Conservation (phyloP, 1,284 basidiomycete genomes). For the Puccinia triticina region DNA sequence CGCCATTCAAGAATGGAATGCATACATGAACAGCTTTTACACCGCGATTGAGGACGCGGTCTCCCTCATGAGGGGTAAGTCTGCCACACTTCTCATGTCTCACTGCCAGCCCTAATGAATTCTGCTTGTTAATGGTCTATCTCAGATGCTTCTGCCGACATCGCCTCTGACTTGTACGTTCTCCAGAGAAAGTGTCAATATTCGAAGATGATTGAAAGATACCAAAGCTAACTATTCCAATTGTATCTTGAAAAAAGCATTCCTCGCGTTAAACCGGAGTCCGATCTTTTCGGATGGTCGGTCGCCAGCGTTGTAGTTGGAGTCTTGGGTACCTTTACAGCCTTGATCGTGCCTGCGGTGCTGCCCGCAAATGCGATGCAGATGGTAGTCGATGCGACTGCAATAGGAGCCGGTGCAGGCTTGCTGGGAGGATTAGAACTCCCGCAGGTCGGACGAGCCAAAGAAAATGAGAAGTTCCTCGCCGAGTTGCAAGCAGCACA, state of each 20-base stretch:
- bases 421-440: conserved; percentile 16
- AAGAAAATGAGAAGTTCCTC: not conserved
- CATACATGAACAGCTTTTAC: conserved; percentile 51
- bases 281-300: conserved; percentile 43
- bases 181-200: not conserved
- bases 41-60: conserved; percentile 44
- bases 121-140: not conserved
- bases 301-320: conserved; percentile 45
- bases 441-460: not conserved
- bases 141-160: conserved; percentile 41
- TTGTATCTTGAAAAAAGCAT: conserved; percentile 17
- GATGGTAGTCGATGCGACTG: conserved; percentile 35
- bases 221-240: not conserved
- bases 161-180: conserved; percentile 49
- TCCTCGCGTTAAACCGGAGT: not conserved
- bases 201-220: not conserved
- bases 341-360: conserved; percentile 26
- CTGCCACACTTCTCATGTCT: not conserved
- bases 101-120: not conserved
- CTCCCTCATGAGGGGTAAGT: conserved; percentile 39
- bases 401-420: conserved; percentile 30
- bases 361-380: conserved; percentile 46
- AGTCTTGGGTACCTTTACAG: conserved; percentile 37
- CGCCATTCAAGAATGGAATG: conserved; percentile 51
- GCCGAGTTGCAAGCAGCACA: not conserved